These are phyloP conservation scores for Globisporangium nunn DNA, from an alignment of 352 stramenopile genomes.

Conservation along the genomic window DNA sequence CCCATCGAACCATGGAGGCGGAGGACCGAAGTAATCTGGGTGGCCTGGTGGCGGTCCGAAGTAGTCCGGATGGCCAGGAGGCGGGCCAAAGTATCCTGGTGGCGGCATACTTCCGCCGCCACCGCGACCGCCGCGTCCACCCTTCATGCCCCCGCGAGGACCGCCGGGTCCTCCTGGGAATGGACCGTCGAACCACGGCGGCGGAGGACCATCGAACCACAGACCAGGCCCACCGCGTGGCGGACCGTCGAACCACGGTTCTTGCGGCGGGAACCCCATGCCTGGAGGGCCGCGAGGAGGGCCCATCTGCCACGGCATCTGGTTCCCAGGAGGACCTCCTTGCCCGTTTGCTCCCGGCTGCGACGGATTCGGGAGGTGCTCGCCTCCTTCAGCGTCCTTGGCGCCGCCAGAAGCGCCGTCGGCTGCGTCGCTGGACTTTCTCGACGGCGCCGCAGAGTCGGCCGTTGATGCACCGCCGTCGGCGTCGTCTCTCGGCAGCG, in stretches of 20 bases:
- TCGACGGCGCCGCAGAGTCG: conserved; percentile 5
- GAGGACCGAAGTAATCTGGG: conserved; percentile 71
- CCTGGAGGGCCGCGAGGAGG: conserved; percentile 26
- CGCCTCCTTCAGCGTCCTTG: conserved; percentile 10
- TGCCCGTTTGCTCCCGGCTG: conserved; percentile 14
- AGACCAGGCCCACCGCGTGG: conserved; percentile 47
- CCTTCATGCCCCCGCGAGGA: conserved; percentile 20
- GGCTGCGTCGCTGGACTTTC: conserved; percentile 9
- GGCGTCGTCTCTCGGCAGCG: conserved; percentile 28
- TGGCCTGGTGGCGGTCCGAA: conserved; percentile 66
- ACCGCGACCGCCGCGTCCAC: conserved; percentile 34
- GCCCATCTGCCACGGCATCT: conserved; percentile 26
- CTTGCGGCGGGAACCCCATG: conserved; percentile 51
- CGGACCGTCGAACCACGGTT: conserved; percentile 66
- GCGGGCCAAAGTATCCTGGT: conserved; percentile 62
- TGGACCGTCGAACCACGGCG: conserved; percentile 75
- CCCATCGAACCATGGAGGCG: conserved; percentile 65
- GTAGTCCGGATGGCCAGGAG: conserved; percentile 48
- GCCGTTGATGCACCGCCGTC: neutral
- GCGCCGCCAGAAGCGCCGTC: conserved; percentile 2
- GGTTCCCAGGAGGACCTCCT: conserved; percentile 17
- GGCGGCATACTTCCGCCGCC: conserved; percentile 43
- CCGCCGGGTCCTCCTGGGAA: conserved; percentile 45
- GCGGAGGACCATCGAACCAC: conserved; percentile 68
- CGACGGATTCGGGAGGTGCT: conserved; percentile 15